A percentile compares a stretch with the other conserved stretches of the same genome.
Conservation (phyloP, 352 stramenopile genomes). For the Globisporangium ultimum region DNA sequence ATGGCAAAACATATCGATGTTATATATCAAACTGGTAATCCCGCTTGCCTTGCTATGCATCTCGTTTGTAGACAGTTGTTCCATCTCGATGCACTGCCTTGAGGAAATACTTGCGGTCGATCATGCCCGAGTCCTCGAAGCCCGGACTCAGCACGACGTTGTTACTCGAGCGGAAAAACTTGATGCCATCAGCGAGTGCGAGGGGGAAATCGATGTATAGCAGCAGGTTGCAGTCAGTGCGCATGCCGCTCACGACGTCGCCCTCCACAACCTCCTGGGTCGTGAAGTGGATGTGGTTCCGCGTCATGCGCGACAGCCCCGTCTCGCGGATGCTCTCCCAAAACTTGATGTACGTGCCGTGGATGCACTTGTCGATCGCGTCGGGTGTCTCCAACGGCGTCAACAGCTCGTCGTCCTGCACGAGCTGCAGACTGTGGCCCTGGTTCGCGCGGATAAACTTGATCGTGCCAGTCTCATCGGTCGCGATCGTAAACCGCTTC, state of each 20-base stretch:
- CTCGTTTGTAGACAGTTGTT: slow-evolving; percentile 46
- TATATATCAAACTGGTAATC: not conserved
- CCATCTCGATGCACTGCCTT: slow-evolving; percentile 50
- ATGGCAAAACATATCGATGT: not conserved
- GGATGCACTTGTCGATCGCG: slow-evolving; percentile 55
- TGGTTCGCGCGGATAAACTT: slow-evolving; percentile 83
- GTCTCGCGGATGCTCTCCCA: slow-evolving; percentile 61
- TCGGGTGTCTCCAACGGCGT: slow-evolving; percentile 47
- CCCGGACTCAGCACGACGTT: slow-evolving; percentile 79
- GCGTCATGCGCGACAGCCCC: slow-evolving; percentile 72
- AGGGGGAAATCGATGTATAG: slow-evolving; percentile 64
- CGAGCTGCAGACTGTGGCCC: slow-evolving; percentile 63
- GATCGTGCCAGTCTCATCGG: slow-evolving; percentile 27
- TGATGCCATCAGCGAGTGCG: slow-evolving; percentile 65
- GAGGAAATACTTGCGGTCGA: slow-evolving; percentile 60
- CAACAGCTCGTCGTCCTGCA: slow-evolving; percentile 72
- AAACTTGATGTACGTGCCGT: slow-evolving; percentile 70
- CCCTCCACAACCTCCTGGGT: slow-evolving; percentile 37
- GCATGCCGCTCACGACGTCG: slow-evolving; percentile 79
- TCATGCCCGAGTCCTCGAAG: slow-evolving; percentile 36
- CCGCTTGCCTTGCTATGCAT: not conserved
- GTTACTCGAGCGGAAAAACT: slow-evolving; percentile 84
- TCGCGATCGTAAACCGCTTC: slow-evolving; percentile 71
- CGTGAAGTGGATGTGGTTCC: slow-evolving; percentile 88
- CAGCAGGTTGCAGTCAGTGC: slow-evolving; percentile 62